These are phyloP conservation scores for Aristolochia californica DNA, from an alignment of 164 flowering plant species.

Conservation along the genomic window DNA sequence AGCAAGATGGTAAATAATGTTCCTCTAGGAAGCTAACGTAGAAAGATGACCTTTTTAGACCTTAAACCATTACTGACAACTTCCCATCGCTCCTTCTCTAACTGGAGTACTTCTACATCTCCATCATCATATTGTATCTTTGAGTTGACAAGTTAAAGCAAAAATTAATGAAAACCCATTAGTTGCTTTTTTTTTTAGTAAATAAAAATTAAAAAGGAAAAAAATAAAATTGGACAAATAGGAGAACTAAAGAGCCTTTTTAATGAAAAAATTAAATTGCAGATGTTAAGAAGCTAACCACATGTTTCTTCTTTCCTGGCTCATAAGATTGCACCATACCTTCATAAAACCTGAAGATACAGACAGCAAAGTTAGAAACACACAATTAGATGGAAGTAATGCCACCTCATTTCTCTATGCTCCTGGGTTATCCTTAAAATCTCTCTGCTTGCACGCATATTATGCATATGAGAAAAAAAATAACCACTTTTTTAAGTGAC, in stretches of 20 bases:
- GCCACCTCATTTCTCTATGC: no score
- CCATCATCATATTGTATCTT: slow-evolving; percentile 88
- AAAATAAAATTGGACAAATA: no score
- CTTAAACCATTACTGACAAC: slow-evolving; percentile 31
- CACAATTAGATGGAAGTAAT: no score
- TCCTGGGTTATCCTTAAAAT: no score
- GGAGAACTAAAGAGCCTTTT: no score
- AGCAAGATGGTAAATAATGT: no score
- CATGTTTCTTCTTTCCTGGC: slow-evolving; percentile 53
- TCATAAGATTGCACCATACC: slow-evolving; percentile 85
- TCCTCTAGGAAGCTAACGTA: slow-evolving; percentile 1
- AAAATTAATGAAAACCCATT: slow-evolving; percentile 1
- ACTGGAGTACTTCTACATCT: slow-evolving; percentile 72
- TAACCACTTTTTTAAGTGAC: no score
- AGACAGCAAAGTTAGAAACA: slow-evolving; percentile 1
- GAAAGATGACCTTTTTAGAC: slow-evolving; percentile 37
- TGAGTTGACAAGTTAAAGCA: not conserved
- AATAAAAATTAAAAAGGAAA: no score
- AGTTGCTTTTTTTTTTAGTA: not conserved
- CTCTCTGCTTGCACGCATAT: no score
- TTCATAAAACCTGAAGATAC: slow-evolving; percentile 66
- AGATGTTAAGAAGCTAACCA: slow-evolving; percentile 36
- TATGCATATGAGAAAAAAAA: no score
- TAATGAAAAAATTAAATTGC: not conserved
- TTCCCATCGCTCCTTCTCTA: slow-evolving; percentile 88